Base-by-base conservation (phyloP, 352 stramenopile genomes). In the Bremia lactucae region DNA sequence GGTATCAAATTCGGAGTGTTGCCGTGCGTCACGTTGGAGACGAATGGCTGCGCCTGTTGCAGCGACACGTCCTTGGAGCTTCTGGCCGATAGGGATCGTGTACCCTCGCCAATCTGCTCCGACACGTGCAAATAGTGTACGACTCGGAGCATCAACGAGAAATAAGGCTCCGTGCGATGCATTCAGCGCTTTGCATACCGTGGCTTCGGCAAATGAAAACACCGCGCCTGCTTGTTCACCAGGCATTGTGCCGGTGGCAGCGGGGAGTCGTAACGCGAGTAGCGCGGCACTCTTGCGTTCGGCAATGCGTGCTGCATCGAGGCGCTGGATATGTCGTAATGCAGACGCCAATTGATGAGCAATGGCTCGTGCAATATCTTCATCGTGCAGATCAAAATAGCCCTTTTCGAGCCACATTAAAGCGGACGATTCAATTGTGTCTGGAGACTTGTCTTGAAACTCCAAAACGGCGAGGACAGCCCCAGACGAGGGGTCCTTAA, bases 351-450 rank as follows among this genome's bases (percentile, higher is more conserved):
- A 41, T 37, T 83, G 79, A 41, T 73, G 79, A 8, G 70, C 73
- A 26, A 88, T 73, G 38, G 64, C 72, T 14, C 57, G 51, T 7
- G 69, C 72, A 1, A 88, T 40, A 41, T 83, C 68, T 24, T 88
- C 75, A 19, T 88, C 75, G 8, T 81, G 54, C 16, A 72, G 57
- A 42, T 88, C 71, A 34, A 88, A 88, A 47, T 78, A 84, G 31
- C 64, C 50, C 52, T 85, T 84, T 1, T 67, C 61, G 8, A 71
- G 47, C 36, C 37, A 49, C n/a, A 36, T 13, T 15, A 21, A 15
- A 4, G 14, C 2, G 13, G 10, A 18, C 3, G n/a, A 9, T 26
- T 48, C 38, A 7, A 8, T 13, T 31, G 31, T 39, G 5, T 22
- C 50, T 3, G 23, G 20, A 9, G 31, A 24, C 36, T 84, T 85